phyloP scores from a whole-genome alignment of 23 red algal species.

The Gracilaria vermiculophylla region DNA sequence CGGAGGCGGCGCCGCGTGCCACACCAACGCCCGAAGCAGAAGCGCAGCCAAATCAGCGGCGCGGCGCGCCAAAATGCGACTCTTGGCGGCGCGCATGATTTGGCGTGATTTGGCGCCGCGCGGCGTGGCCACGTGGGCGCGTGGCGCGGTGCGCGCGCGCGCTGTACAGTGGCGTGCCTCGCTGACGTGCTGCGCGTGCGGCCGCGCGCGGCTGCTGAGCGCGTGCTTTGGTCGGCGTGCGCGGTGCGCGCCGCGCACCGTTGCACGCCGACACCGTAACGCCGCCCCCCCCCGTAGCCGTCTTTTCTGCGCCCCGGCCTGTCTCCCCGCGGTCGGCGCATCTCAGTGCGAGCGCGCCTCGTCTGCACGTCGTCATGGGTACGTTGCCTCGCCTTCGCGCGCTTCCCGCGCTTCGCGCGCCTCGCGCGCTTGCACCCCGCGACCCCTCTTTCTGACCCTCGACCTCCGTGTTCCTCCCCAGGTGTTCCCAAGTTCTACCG shows the following conservation, averaged over 20 bases:
- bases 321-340: too few species aligned
- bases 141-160: too few species aligned
- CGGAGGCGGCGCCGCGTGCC: not conserved
- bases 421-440: not conserved
- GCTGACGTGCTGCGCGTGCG: not conserved
- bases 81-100: not conserved
- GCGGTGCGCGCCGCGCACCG: too few species aligned
- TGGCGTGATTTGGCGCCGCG: conserved; percentile 14
- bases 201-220: not conserved
- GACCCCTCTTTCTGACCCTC: not conserved
- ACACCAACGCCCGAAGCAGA: not conserved
- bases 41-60: conserved; percentile 1
- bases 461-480: not conserved
- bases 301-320: too few species aligned
- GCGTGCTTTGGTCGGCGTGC: not conserved
- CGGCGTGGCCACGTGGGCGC: too few species aligned
- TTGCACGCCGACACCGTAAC: not conserved
- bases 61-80: too few species aligned
- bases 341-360: too few species aligned
- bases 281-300: too few species aligned
- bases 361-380: too few species aligned
- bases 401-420: too few species aligned
- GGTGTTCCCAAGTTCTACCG: conserved; percentile 98
- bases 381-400: too few species aligned
- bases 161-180: too few species aligned